Conservation (phyloP, 257 asterid species). For the Rehmannia glutinosa region DNA sequence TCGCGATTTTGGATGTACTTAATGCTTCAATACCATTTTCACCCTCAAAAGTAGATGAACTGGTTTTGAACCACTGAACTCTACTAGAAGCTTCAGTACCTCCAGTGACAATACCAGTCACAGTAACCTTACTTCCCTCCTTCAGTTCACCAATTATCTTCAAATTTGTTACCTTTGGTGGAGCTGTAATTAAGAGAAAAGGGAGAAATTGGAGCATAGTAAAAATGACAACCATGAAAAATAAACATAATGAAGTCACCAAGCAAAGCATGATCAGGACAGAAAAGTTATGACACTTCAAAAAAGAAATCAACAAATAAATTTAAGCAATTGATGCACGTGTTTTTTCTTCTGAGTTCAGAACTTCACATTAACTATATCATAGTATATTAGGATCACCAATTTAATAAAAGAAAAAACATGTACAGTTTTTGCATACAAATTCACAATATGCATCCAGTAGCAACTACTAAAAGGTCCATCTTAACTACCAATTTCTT, state of each 20-base stretch:
- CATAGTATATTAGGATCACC: neutral
- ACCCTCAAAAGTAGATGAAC: conserved; percentile 56
- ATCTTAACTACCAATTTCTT: no score
- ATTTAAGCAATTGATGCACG: neutral
- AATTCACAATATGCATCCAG: no score
- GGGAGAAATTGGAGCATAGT: conserved; percentile 1
- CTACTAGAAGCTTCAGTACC: conserved; percentile 99
- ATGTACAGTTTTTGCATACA: no score
- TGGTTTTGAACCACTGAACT: conserved; percentile 96
- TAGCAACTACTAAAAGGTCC: no score
- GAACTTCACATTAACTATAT: neutral
- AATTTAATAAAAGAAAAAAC: neutral
- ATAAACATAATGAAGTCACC: neutral
- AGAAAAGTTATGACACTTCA: no score
- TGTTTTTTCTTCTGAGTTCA: no score
- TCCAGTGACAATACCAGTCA: conserved; percentile 87
- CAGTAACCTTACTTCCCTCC: conserved; percentile 95
- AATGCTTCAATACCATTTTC: conserved; percentile 79
- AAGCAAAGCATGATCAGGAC: neutral
- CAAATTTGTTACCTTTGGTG: conserved; percentile 74
- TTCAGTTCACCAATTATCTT: conserved; percentile 91
- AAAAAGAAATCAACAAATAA: no score
- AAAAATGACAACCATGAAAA: conserved; percentile 4
- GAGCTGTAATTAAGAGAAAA: conserved; percentile 52
- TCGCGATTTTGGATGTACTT: conserved; percentile 88